Conservation (phyloP, 441 rosid species). For the Hura crepitans region DNA sequence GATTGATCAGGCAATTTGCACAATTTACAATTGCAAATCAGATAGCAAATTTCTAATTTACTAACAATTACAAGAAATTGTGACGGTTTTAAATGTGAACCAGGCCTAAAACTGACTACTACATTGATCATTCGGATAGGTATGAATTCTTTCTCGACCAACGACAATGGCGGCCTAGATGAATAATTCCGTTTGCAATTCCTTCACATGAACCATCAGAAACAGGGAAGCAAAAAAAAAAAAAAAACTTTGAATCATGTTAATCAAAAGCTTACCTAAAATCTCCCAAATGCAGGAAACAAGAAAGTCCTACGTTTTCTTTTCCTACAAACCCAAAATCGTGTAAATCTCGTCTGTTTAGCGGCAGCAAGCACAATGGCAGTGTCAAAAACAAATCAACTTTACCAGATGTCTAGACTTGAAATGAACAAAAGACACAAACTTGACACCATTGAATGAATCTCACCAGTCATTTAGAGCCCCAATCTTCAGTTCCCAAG, state of each 20-base stretch:
- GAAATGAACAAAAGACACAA: slow-evolving; percentile 27
- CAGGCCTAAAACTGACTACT: slow-evolving; percentile 9
- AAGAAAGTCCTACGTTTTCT: slow-evolving; percentile 13
- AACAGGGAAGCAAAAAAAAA: not conserved
- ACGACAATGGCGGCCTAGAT: not conserved
- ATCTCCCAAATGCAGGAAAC: slow-evolving; percentile 26
- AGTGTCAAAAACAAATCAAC: slow-evolving; percentile 7
- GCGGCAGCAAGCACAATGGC: slow-evolving; percentile 21
- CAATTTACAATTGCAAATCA: not conserved
- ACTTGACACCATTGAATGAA: slow-evolving; percentile 20
- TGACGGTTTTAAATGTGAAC: not conserved
- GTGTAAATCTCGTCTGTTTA: slow-evolving; percentile 16
- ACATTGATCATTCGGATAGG: slow-evolving; percentile 24
- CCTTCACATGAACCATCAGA: not conserved
- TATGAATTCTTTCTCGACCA: slow-evolving; percentile 5
- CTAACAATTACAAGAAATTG: slow-evolving; percentile 5
- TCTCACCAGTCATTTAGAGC: slow-evolving; percentile 15
- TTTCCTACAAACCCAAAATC: slow-evolving; percentile 12
- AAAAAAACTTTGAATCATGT: not conserved
- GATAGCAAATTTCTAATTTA: not conserved
- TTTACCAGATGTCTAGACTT: slow-evolving; percentile 35
- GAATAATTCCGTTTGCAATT: not conserved
- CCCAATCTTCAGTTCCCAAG: slow-evolving; percentile 23
- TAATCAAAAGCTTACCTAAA: slow-evolving; percentile 27
- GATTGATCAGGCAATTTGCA: slow-evolving; percentile 10